Evolutionary conservation across 352 stramenopile species (phyloP).

Genomic region (Phytopythium mirpurense): DNA sequence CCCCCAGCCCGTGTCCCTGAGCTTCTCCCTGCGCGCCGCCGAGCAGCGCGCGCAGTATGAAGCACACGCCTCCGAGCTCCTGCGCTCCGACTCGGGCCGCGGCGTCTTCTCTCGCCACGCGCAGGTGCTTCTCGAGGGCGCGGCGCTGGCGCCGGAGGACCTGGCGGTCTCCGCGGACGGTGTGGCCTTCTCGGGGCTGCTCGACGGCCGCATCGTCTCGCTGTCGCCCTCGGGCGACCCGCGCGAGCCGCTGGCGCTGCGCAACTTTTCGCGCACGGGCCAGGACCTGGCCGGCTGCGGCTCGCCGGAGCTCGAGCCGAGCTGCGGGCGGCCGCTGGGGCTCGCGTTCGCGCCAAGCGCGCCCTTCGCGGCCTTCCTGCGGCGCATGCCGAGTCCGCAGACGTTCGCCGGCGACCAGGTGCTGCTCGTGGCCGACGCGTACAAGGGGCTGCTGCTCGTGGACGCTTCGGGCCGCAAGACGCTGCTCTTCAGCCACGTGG

Average conservation of each 20-base stretch:
- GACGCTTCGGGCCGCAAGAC: slow-evolving; percentile 46
- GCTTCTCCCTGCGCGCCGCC: slow-evolving; percentile 31
- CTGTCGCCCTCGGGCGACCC: slow-evolving; percentile 20
- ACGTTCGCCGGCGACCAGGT: slow-evolving; percentile 43
- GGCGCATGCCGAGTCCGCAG: slow-evolving; percentile 33
- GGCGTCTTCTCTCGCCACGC: slow-evolving; percentile 15
- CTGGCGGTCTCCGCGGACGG: slow-evolving; percentile 40
- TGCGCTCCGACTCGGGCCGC: slow-evolving; percentile 14
- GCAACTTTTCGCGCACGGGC: slow-evolving; percentile 46
- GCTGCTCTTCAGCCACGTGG: slow-evolving; percentile 44
- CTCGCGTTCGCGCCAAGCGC: slow-evolving; percentile 34
- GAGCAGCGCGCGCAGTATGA: slow-evolving; percentile 36
- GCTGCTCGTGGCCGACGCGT: slow-evolving; percentile 55
- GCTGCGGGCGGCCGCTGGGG: slow-evolving; percentile 46
- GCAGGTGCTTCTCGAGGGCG: slow-evolving; percentile 30
- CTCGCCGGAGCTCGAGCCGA: slow-evolving; percentile 25
- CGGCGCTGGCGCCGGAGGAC: slow-evolving; percentile 38
- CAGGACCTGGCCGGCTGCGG: slow-evolving; percentile 25
- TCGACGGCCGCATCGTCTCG: slow-evolving; percentile 47
- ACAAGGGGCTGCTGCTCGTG: slow-evolving; percentile 53
- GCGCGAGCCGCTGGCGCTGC: slow-evolving; percentile 14
- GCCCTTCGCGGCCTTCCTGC: slow-evolving; percentile 34
- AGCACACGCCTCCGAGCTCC: slow-evolving; percentile 6
- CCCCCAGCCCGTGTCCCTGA: slow-evolving; percentile 22
- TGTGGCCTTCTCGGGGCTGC: slow-evolving; percentile 38